Evolutionary conservation across 2,329 filamentous ascomycete species (phyloP).

Genomic region (Coniella vitis): DNA sequence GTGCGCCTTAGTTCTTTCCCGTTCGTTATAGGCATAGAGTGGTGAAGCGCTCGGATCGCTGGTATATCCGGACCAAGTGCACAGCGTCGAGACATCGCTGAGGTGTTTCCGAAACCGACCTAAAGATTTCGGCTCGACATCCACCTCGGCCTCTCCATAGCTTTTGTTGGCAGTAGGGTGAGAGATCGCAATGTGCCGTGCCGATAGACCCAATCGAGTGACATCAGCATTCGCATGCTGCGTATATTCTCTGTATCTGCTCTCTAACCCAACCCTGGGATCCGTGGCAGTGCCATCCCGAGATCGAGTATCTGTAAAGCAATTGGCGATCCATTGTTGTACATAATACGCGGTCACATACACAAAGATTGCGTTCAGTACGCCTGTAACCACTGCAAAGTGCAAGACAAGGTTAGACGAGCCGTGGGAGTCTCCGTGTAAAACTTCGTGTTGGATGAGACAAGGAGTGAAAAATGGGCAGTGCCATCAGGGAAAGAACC

Average conservation of each 20-base stretch:
- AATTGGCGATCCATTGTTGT: slow-evolving; percentile 18
- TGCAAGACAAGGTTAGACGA: not conserved
- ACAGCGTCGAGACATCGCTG: slow-evolving; percentile 19
- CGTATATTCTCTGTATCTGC: not conserved
- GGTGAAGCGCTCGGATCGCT: not conserved
- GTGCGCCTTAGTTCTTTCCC: not conserved
- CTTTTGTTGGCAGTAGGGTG: not conserved
- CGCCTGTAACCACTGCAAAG: slow-evolving; percentile 24
- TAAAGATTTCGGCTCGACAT: not conserved
- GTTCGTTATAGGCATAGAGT: not conserved
- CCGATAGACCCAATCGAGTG: not conserved
- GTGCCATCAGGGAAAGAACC: not conserved
- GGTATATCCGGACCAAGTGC: slow-evolving; percentile 7
- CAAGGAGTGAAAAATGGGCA: not conserved
- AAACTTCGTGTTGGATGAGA: not conserved
- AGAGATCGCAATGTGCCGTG: not conserved
- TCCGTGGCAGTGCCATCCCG: not conserved
- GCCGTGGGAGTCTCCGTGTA: not conserved
- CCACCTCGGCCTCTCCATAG: not conserved
- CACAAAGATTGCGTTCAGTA: slow-evolving; percentile 24
- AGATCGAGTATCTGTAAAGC: not conserved
- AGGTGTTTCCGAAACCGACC: slow-evolving; percentile 15
- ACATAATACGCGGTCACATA: slow-evolving; percentile 23
- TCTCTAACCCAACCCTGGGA: slow-evolving; percentile 9
- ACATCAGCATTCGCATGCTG: no score